Conservation (phyloP, 176 grass and related monocot genomes). For the Ensete ventricosum region DNA sequence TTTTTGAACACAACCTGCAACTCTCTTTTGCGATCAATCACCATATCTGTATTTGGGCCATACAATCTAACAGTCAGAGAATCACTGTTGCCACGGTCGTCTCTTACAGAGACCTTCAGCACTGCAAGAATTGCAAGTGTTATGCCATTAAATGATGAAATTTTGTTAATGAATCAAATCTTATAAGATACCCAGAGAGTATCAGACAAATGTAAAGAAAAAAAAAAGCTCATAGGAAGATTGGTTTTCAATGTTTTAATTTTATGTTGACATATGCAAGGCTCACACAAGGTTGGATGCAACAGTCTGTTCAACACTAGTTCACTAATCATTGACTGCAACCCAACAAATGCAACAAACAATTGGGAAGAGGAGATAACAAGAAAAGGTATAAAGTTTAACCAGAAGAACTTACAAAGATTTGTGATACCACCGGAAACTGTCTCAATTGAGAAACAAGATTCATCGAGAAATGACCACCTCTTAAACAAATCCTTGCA, state of each 20-base stretch:
- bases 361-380: slow-evolving; percentile 13
- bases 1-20: slow-evolving; percentile 35
- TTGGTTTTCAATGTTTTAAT: neutral
- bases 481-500: slow-evolving; percentile 61
- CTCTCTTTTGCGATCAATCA: slow-evolving; percentile 93
- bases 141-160: neutral
- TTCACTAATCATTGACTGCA: neutral
- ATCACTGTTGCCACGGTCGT: slow-evolving; percentile 29
- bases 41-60: slow-evolving; percentile 85
- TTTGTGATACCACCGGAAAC: slow-evolving; percentile 97
- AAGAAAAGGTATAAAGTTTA: neutral
- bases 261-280: neutral
- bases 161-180: neutral
- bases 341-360: neutral
- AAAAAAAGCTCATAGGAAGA: neutral
- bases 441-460: slow-evolving; percentile 58
- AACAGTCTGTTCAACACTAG: neutral
- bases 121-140: slow-evolving; percentile 35
- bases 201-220: neutral
- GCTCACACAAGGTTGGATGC: neutral
- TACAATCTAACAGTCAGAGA: slow-evolving; percentile 78
- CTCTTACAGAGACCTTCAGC: slow-evolving; percentile 68
- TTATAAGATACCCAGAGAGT: neutral
- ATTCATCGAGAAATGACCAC: slow-evolving; percentile 47
- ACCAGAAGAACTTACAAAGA: slow-evolving; percentile 48